These are phyloP conservation scores for Colletotrichum chrysophilum DNA, from an alignment of 2,329 filamentous ascomycete genomes.

Conservation along the genomic window DNA sequence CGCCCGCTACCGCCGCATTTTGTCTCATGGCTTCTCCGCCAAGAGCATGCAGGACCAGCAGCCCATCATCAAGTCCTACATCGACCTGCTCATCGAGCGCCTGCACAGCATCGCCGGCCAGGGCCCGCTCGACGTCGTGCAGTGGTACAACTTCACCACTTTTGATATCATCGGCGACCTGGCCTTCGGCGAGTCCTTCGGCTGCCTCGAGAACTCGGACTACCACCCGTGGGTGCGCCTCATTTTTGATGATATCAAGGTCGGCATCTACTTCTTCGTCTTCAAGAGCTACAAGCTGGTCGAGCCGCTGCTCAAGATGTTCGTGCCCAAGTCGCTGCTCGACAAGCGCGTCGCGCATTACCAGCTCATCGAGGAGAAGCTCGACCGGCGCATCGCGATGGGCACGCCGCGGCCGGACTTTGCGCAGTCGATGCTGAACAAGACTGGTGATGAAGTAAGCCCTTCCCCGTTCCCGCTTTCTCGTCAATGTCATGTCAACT, in stretches of 20 bases:
- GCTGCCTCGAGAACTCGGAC: constrained; percentile 25
- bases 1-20: constrained; percentile 14
- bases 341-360: not conserved
- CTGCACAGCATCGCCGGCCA: constrained; percentile 32
- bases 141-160: constrained; percentile 32
- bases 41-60: constrained; percentile 29
- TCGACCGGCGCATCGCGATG: constrained; percentile 13
- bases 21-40: constrained; percentile 29
- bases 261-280: not conserved
- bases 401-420: constrained; percentile 22
- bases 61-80: constrained; percentile 37
- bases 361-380: not conserved
- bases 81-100: constrained; percentile 41
- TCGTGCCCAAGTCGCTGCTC: not conserved
- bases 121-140: constrained; percentile 25
- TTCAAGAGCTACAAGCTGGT: not conserved
- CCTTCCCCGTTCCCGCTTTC: no score
- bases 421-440: constrained; percentile 21
- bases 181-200: constrained; percentile 33
- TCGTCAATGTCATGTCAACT: not conserved
- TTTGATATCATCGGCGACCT: constrained; percentile 37
- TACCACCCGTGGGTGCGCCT: constrained; percentile 20
- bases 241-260: constrained; percentile 24
- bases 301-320: not conserved
- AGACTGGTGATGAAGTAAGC: constrained; percentile 15